Evolutionary conservation across 176 grass and related monocot species (phyloP).

Genomic region (Hordeum marinum): DNA sequence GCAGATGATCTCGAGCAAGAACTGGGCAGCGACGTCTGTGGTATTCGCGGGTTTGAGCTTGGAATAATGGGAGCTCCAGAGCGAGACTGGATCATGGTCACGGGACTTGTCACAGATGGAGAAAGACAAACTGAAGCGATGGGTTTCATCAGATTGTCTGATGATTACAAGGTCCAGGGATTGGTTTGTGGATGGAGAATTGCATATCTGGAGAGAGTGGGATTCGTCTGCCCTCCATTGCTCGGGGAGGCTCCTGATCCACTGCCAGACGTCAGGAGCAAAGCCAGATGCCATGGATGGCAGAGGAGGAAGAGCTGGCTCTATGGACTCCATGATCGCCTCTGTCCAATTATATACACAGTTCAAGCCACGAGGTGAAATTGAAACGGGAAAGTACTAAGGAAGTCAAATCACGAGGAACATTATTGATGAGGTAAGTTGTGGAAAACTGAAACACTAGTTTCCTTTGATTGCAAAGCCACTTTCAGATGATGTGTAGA

Average conservation of each 20-base stretch:
- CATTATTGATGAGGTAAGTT: neutral
- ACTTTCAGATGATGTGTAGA: slow-evolving; percentile 23
- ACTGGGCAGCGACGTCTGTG: slow-evolving; percentile 10
- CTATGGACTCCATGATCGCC: neutral
- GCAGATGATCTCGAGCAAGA: slow-evolving; percentile 48
- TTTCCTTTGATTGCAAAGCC: neutral
- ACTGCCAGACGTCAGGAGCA: slow-evolving; percentile 40
- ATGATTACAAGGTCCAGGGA: slow-evolving; percentile 30
- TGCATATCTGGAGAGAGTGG: slow-evolving; percentile 40
- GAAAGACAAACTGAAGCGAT: slow-evolving; percentile 30
- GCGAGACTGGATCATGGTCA: slow-evolving; percentile 30
- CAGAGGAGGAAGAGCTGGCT: neutral
- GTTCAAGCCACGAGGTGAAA: neutral
- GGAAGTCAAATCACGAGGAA: neutral
- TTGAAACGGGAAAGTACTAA: neutral
- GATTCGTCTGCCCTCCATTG: slow-evolving; percentile 24
- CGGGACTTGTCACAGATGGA: slow-evolving; percentile 37
- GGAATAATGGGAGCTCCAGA: slow-evolving; percentile 50
- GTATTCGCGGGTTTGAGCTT: neutral
- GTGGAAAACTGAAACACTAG: slow-evolving; percentile 24
- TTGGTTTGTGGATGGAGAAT: slow-evolving; percentile 31
- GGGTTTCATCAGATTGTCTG: slow-evolving; percentile 19
- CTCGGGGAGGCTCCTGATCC: slow-evolving; percentile 40
- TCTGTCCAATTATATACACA: slow-evolving; percentile 18
- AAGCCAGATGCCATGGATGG: slow-evolving; percentile 31